Conservation (phyloP, 805 yeast species). For the Pichia pseudocactophila region DNA sequence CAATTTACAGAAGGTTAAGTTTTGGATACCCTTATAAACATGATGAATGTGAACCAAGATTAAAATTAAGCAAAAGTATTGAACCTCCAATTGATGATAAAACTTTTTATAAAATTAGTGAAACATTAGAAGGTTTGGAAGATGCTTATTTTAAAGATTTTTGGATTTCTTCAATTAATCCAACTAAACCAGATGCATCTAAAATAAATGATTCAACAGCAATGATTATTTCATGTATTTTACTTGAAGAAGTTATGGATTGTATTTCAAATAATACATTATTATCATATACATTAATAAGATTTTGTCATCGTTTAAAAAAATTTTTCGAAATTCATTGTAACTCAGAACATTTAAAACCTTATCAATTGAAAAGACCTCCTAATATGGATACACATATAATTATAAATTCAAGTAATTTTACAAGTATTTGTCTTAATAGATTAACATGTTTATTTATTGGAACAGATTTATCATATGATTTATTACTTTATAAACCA, state of each 20-base stretch:
- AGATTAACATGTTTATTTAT: conserved; percentile 22
- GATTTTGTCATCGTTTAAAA: conserved; percentile 9
- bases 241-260: conserved; percentile 31
- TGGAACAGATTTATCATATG: conserved; percentile 25
- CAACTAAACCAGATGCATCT: conserved; percentile 10
- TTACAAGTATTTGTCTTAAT: conserved; percentile 28
- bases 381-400: conserved; percentile 13
- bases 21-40: conserved; percentile 29
- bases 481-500: conserved; percentile 31
- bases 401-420: conserved; percentile 28
- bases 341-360: conserved; percentile 4
- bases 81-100: conserved; percentile 29
- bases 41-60: conserved; percentile 1
- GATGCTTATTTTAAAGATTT: conserved; percentile 10
- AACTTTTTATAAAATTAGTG: conserved; percentile 15
- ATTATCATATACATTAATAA: conserved; percentile 17
- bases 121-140: conserved; percentile 11
- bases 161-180: conserved; percentile 11
- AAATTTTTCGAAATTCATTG: conserved; percentile 6
- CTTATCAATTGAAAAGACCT: conserved; percentile 5
- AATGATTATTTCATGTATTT: conserved; percentile 22
- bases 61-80: conserved; percentile 26
- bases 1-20: conserved; percentile 27
- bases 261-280: conserved; percentile 21
- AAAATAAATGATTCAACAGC: conserved; percentile 24